Conservation (phyloP, 495 filamentous ascomycete species). For the Amphirosellinia nigrospora region DNA sequence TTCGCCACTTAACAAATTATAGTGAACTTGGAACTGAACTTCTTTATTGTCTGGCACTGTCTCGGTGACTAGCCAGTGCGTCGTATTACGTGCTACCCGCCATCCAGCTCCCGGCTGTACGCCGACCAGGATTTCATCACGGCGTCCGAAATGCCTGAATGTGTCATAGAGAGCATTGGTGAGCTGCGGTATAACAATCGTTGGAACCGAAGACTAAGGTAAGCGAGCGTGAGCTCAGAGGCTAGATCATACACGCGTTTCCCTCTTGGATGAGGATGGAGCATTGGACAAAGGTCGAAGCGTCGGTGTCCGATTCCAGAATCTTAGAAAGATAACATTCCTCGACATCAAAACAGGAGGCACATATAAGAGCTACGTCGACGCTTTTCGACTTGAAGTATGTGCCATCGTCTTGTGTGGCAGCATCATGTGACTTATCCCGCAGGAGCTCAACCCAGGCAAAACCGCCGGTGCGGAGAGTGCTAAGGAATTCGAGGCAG, state of each 20-base stretch:
- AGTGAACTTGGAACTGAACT: conserved; percentile 44
- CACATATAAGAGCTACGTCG: conserved; percentile 49
- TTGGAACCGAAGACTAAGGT: conserved; percentile 41
- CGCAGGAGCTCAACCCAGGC: conserved; percentile 42
- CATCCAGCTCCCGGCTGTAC: conserved; percentile 40
- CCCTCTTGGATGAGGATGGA: conserved; percentile 49
- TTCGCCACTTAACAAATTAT: conserved; percentile 60
- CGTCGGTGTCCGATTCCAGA: conserved; percentile 29
- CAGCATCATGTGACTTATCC: conserved; percentile 30
- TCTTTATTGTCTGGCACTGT: conserved; percentile 18
- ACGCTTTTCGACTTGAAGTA: conserved; percentile 38
- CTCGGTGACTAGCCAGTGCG: conserved; percentile 30
- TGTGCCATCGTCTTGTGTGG: conserved; percentile 28
- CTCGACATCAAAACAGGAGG: conserved; percentile 46
- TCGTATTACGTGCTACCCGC: conserved; percentile 21
- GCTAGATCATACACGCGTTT: not conserved
- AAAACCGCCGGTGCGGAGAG: conserved; percentile 33
- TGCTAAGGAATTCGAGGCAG: conserved; percentile 35
- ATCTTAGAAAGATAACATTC: conserved; percentile 32
- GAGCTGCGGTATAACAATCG: conserved; percentile 33
- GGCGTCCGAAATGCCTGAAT: conserved; percentile 29
- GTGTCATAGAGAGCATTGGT: conserved; percentile 31
- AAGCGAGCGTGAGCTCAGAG: conserved; percentile 10
- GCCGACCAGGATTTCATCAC: conserved; percentile 46
- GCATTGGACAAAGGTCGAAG: conserved; percentile 46